Evolutionary conservation across 2,329 filamentous ascomycete species (phyloP).

Genomic region (Fusarium drepaniforme): DNA sequence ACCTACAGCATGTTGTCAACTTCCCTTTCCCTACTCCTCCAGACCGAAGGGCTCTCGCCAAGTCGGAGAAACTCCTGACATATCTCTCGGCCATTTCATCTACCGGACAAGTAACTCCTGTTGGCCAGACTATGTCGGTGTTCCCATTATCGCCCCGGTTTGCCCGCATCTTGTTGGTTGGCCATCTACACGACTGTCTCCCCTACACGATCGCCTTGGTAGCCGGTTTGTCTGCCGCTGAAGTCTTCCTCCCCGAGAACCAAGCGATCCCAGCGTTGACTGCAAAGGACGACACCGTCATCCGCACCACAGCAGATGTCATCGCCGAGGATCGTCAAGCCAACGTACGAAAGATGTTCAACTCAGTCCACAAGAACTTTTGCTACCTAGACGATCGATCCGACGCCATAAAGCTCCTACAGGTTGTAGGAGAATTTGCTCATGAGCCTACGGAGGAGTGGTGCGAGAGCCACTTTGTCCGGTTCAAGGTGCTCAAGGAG

Average conservation of each 20-base stretch:
- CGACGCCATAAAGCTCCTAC: constrained; percentile 91
- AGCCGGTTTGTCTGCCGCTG: constrained; percentile 87
- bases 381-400: constrained; percentile 84
- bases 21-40: constrained; percentile 97
- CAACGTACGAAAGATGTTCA: constrained; percentile 70
- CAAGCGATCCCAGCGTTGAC: constrained; percentile 75
- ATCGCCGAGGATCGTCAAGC: constrained; percentile 78
- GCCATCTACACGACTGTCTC: constrained; percentile 84
- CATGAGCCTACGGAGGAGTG: constrained; percentile 79
- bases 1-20: constrained; percentile 88
- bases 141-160: constrained; percentile 94
- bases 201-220: constrained; percentile 91
- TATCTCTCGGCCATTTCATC: constrained; percentile 85
- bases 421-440: constrained; percentile 88
- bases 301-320: constrained; percentile 75
- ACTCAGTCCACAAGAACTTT: constrained; percentile 82
- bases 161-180: constrained; percentile 90
- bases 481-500: constrained; percentile 88
- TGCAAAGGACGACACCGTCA: constrained; percentile 59
- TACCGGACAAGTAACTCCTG: constrained; percentile 80
- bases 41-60: constrained; percentile 78
- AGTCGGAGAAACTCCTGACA: constrained; percentile 86
- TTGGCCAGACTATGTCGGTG: constrained; percentile 85
- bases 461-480: constrained; percentile 87
- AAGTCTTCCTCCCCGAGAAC: constrained; percentile 86